These are phyloP conservation scores for Moesziomyces parantarcticus DNA, from an alignment of 1,284 basidiomycete species.

Conservation along the genomic window DNA sequence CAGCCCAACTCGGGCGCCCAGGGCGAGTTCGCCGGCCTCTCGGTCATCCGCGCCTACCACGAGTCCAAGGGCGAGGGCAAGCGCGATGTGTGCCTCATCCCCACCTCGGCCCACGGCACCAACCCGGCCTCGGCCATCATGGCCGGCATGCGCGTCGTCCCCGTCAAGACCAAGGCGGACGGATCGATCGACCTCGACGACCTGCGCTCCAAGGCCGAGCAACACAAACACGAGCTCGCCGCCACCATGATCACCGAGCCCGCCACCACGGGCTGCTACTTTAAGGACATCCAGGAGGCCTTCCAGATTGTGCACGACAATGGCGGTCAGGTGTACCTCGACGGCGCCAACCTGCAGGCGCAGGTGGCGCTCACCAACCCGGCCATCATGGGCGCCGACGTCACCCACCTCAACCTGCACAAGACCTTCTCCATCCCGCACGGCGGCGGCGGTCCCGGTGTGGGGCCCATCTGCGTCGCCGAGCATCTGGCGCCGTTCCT, in stretches of 20 bases:
- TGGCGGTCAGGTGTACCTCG: constrained; percentile 97
- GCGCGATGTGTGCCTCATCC: constrained; percentile 92
- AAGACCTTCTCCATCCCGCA: constrained; percentile 97
- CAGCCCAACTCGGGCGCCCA: constrained; percentile 98
- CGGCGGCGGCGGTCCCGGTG: constrained; percentile 95
- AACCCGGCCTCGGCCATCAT: constrained; percentile 81
- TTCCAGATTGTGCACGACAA: constrained; percentile 93
- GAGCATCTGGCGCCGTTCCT: constrained; percentile 94
- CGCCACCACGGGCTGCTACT: constrained; percentile 97
- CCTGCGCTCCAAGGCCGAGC: constrained; percentile 84
- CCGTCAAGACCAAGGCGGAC: constrained; percentile 86
- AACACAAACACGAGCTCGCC: constrained; percentile 89
- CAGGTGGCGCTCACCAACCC: constrained; percentile 95
- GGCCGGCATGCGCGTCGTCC: constrained; percentile 95
- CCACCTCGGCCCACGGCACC: constrained; percentile 93
- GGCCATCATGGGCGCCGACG: constrained; percentile 94
- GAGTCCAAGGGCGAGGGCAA: constrained; percentile 85
- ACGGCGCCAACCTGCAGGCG: constrained; percentile 93
- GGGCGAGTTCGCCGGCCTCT: constrained; percentile 93
- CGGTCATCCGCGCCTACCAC: constrained; percentile 93
- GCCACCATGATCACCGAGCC: constrained; percentile 87
- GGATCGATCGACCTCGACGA: constrained; percentile 91
- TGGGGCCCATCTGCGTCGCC: constrained; percentile 93
- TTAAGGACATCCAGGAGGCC: constrained; percentile 88
- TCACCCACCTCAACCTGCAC: constrained; percentile 97